Conservation (phyloP, 305 asterid species). For the Petunia hybrid region DNA sequence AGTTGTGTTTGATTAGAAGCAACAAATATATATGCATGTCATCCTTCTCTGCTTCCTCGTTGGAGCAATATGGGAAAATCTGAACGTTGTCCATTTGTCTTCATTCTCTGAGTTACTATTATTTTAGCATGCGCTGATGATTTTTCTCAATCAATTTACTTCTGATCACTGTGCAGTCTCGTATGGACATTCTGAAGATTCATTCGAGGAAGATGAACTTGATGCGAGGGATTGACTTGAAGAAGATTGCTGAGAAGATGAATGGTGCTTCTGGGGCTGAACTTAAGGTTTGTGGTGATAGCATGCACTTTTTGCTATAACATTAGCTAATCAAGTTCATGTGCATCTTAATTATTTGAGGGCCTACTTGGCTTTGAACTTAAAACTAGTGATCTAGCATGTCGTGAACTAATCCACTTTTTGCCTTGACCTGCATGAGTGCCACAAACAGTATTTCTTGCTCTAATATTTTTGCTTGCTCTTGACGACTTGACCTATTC, state of each 20-base stretch:
- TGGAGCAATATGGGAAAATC: background rate
- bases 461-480: background rate
- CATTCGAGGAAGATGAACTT: slow-evolving; percentile 52
- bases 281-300: slow-evolving; percentile 62
- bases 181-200: slow-evolving; percentile 47
- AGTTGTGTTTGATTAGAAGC: slow-evolving; percentile 8
- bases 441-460: background rate
- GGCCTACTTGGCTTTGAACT: slow-evolving; percentile 7
- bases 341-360: slow-evolving; percentile 14
- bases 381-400: slow-evolving; percentile 15
- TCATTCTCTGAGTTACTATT: background rate
- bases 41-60: background rate
- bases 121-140: background rate
- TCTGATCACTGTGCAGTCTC: slow-evolving; percentile 38
- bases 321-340: slow-evolving; percentile 2
- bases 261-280: slow-evolving; percentile 98
- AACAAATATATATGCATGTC: background rate
- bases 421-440: background rate
- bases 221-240: slow-evolving; percentile 89
- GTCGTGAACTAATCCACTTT: background rate
- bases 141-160: background rate
- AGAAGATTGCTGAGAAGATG: slow-evolving; percentile 94
- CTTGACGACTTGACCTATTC: slow-evolving; percentile 1
- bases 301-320: background rate
- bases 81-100: background rate